These are phyloP conservation scores for Termitomyces heimii DNA, from an alignment of 768 basidiomycete species.

Conservation along the genomic window DNA sequence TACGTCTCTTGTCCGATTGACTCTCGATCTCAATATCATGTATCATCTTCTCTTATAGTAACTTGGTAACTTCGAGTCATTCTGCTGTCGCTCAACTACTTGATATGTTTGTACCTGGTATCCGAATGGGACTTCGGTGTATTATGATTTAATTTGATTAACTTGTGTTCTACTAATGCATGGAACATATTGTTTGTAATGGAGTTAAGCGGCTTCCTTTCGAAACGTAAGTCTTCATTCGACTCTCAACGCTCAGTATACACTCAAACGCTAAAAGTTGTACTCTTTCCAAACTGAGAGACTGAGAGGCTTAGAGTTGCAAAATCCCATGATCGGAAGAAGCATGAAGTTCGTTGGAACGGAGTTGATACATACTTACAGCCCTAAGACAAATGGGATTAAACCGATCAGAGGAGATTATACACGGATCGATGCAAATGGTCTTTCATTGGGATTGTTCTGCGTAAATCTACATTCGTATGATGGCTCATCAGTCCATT, in stretches of 20 bases:
- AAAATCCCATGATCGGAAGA: not conserved
- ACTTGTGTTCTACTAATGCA: not conserved
- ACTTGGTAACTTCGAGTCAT: not conserved
- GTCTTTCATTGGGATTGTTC: conserved; percentile 52
- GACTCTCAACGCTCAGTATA: not conserved
- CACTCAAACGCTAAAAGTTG: not conserved
- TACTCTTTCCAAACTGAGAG: not conserved
- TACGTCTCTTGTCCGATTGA: not conserved
- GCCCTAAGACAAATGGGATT: not conserved
- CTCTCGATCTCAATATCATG: not conserved
- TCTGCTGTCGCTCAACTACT: not conserved
- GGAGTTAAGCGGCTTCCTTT: not conserved
- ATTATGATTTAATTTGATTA: not conserved
- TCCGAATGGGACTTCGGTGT: not conserved
- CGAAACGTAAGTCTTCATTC: not conserved
- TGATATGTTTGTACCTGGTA: not conserved
- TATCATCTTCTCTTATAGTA: not conserved
- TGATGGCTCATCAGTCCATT: not conserved
- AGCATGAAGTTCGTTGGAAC: not conserved
- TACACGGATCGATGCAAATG: not conserved
- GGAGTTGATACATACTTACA: not conserved
- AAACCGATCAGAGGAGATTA: not conserved
- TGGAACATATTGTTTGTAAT: not conserved
- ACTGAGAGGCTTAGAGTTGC: not conserved
- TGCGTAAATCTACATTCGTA: conserved; percentile 46